These are phyloP conservation scores for Taiozyma sp. DNA, from an alignment of 1,139 yeast species.

Conservation along the genomic window DNA sequence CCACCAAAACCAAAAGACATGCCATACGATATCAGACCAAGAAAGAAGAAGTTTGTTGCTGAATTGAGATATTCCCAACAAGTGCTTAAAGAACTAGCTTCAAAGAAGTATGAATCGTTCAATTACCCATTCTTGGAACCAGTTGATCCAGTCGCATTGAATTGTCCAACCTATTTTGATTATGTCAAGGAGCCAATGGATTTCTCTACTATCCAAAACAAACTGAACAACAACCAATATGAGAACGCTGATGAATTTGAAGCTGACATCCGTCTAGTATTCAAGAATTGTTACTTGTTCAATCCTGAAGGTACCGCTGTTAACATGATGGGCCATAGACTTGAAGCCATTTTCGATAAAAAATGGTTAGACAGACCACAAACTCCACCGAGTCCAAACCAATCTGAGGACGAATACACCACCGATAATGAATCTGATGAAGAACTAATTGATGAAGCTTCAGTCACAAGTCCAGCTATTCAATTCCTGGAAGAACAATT, in stretches of 20 bases:
- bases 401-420: constrained; percentile 35
- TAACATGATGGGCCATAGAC: constrained; percentile 88
- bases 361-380: constrained; percentile 91
- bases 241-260: constrained; percentile 88
- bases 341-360: constrained; percentile 81
- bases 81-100: constrained; percentile 73
- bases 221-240: constrained; percentile 80
- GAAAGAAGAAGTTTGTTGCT: constrained; percentile 87
- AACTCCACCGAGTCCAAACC: constrained; percentile 53
- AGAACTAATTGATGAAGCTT: constrained; percentile 66
- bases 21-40: constrained; percentile 86
- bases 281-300: constrained; percentile 83
- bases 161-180: constrained; percentile 85
- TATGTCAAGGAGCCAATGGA: constrained; percentile 94
- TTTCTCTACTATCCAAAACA: constrained; percentile 76
- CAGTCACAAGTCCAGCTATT: constrained; percentile 82
- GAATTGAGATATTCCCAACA: constrained; percentile 85
- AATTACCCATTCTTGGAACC: constrained; percentile 92
- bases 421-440: constrained; percentile 58
- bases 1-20: constrained; percentile 95
- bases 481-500: constrained; percentile 84
- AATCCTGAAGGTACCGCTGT: constrained; percentile 97
- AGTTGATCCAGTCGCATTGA: constrained; percentile 92
- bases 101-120: constrained; percentile 79
- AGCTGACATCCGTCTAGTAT: constrained; percentile 74